Conservation (phyloP, 2,329 filamentous ascomycete species). For the Teratosphaeria viscida region DNA sequence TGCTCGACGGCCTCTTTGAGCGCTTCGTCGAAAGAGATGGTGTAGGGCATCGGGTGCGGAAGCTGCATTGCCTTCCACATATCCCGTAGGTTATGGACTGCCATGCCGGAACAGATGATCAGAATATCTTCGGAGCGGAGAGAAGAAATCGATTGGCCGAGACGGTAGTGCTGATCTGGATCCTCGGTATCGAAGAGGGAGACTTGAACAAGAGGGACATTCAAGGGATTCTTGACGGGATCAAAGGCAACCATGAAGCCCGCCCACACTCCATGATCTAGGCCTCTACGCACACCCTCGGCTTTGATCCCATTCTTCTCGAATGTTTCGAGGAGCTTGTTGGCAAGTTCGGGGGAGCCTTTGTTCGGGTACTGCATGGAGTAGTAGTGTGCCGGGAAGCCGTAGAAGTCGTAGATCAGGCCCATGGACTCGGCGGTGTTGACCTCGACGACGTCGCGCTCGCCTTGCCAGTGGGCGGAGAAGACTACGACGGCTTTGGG, state of each 20-base stretch:
- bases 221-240: slow-evolving; percentile 27
- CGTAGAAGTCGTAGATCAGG: slow-evolving; percentile 66
- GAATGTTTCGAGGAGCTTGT: slow-evolving; percentile 47
- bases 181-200: slow-evolving; percentile 57
- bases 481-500: slow-evolving; percentile 60
- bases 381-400: slow-evolving; percentile 61
- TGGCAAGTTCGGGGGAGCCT: slow-evolving; percentile 50
- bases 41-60: slow-evolving; percentile 22
- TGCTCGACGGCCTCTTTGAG: slow-evolving; percentile 25
- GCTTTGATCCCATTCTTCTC: slow-evolving; percentile 49
- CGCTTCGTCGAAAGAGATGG: slow-evolving; percentile 24
- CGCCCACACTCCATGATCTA: slow-evolving; percentile 68
- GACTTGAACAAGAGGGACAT: slow-evolving; percentile 58
- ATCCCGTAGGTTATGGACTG: slow-evolving; percentile 38
- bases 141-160: slow-evolving; percentile 55
- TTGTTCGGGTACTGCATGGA: slow-evolving; percentile 54
- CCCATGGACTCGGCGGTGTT: slow-evolving; percentile 55
- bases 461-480: slow-evolving; percentile 65
- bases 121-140: slow-evolving; percentile 58
- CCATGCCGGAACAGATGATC: slow-evolving; percentile 65
- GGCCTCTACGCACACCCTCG: slow-evolving; percentile 49
- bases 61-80: slow-evolving; percentile 1
- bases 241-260: slow-evolving; percentile 51
- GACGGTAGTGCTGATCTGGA: slow-evolving; percentile 53
- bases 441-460: slow-evolving; percentile 47